phyloP scores from a whole-genome alignment of 2,329 filamentous ascomycete genomes.

The Colletotrichum plurivorum region DNA sequence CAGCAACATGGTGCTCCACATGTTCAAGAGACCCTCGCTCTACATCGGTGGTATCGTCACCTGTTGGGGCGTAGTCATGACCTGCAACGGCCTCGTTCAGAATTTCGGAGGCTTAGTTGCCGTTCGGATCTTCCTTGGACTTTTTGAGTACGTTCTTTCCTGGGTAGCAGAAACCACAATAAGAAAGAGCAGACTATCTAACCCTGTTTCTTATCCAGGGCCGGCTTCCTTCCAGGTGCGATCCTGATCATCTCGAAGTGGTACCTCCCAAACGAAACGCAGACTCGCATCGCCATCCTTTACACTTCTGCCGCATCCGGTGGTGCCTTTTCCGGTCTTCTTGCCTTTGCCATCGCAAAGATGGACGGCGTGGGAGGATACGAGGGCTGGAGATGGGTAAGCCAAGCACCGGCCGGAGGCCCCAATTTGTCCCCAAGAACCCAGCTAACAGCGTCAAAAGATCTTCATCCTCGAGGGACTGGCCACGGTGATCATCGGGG shows the following conservation, averaged over 20 bases:
- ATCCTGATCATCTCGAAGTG: slow-evolving; percentile 51
- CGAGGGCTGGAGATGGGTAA: slow-evolving; percentile 61
- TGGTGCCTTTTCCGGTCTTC: slow-evolving; percentile 61
- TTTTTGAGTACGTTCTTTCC: slow-evolving; percentile 50
- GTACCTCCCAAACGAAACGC: slow-evolving; percentile 50
- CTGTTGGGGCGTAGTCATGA: slow-evolving; percentile 56
- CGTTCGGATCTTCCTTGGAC: slow-evolving; percentile 56
- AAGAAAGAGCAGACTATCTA: slow-evolving; percentile 1
- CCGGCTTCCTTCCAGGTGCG: slow-evolving; percentile 50
- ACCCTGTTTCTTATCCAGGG: slow-evolving; percentile 41
- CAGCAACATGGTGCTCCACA: slow-evolving; percentile 56
- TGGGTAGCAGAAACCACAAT: neutral
- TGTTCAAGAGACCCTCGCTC: slow-evolving; percentile 56
- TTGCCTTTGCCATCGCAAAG: slow-evolving; percentile 60
- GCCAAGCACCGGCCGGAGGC: neutral
- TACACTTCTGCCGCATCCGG: slow-evolving; percentile 53
- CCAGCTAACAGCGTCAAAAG: slow-evolving; percentile 42
- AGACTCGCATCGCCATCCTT: slow-evolving; percentile 50
- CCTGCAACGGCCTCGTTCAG: slow-evolving; percentile 52
- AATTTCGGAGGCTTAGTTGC: slow-evolving; percentile 57
- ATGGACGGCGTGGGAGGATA: slow-evolving; percentile 61
- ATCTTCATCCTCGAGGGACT: slow-evolving; percentile 69
- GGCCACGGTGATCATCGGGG: slow-evolving; percentile 53
- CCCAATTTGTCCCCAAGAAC: neutral
- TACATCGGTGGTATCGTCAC: slow-evolving; percentile 57